These are phyloP conservation scores for Rhodocollybia butyracea DNA, from an alignment of 768 basidiomycete species.

Conservation along the genomic window DNA sequence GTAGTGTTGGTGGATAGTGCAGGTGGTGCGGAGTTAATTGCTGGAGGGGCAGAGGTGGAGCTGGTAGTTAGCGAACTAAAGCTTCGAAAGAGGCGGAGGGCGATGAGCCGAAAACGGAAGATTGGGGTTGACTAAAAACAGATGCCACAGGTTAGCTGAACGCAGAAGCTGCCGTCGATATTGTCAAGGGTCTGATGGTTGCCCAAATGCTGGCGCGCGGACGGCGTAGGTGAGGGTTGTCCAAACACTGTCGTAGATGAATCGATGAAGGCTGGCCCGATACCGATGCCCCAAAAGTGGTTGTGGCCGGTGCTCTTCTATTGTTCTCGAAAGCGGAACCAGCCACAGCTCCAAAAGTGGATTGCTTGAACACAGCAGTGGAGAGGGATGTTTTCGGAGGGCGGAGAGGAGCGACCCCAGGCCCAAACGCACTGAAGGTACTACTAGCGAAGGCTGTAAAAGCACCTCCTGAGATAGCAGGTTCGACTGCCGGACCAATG, in stretches of 20 bases:
- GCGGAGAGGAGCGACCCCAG: constrained; percentile 26
- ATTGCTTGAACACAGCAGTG: constrained; percentile 11
- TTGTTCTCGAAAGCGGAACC: not conserved
- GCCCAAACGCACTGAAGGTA: constrained; percentile 10
- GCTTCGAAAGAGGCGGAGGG: constrained; percentile 2
- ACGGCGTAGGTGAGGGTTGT: not conserved
- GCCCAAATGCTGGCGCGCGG: constrained; percentile 18
- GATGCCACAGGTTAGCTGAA: constrained; percentile 25
- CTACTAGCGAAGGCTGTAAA: not conserved
- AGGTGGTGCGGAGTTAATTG: not conserved
- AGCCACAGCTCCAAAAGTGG: not conserved
- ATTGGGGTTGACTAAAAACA: constrained; percentile 4
- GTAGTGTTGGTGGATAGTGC: not conserved
- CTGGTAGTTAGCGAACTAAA: constrained; percentile 16
- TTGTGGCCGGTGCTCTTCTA: not conserved
- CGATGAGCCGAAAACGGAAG: constrained; percentile 18
- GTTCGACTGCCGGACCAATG: too few relatives aligned
- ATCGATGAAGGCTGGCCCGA: constrained; percentile 17
- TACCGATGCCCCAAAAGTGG: constrained; percentile 12
- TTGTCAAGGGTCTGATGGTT: constrained; percentile 12
- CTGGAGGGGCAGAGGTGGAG: constrained; percentile 12
- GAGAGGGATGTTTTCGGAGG: constrained; percentile 15
- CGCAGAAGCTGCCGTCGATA: constrained; percentile 23
- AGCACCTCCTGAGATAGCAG: not conserved
- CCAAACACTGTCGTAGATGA: constrained; percentile 38